Conservation (phyloP, 106 monocot genomes). For the Dioscorea dumetorum region DNA sequence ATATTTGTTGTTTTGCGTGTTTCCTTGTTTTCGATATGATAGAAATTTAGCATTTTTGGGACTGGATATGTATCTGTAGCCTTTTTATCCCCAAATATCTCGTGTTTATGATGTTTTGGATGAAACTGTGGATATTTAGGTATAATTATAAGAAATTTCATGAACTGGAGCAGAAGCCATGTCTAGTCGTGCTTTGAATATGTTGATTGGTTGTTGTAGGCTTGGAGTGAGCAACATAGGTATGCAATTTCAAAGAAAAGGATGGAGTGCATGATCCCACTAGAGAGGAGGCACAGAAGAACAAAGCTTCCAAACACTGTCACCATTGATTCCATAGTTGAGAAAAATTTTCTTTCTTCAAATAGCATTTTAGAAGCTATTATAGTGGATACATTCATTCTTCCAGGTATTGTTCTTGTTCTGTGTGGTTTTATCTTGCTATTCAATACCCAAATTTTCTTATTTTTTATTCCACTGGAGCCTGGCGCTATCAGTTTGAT, state of each 20-base stretch:
- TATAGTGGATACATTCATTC: conserved; percentile 63
- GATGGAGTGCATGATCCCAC: conserved; percentile 33
- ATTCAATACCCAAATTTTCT: not conserved
- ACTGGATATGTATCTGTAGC: too few relatives aligned
- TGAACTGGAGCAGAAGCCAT: too few relatives aligned
- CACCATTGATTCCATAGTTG: conserved; percentile 79
- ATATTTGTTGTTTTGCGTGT: too few relatives aligned
- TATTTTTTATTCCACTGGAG: not conserved
- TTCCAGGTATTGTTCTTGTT: conserved; percentile 50
- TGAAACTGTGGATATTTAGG: too few relatives aligned
- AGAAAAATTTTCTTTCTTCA: conserved; percentile 81
- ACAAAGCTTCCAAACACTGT: conserved; percentile 52
- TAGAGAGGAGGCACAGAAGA: conserved; percentile 46
- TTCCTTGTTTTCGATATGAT: too few relatives aligned
- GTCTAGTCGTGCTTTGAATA: too few relatives aligned
- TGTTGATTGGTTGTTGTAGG: conserved; percentile 22
- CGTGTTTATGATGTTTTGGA: too few relatives aligned
- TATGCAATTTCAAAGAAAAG: conserved; percentile 45
- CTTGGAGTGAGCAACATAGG: conserved; percentile 75
- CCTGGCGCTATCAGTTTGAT: not conserved
- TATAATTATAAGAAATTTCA: too few relatives aligned
- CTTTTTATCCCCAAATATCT: too few relatives aligned
- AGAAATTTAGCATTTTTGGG: too few relatives aligned
- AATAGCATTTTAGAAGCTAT: conserved; percentile 67
- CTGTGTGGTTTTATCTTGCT: too few relatives aligned